Evolutionary conservation across 352 stramenopile species (phyloP), one percentile per base, ranked within the genome.

Genomic region (Globisporangium paddicum): DNA sequence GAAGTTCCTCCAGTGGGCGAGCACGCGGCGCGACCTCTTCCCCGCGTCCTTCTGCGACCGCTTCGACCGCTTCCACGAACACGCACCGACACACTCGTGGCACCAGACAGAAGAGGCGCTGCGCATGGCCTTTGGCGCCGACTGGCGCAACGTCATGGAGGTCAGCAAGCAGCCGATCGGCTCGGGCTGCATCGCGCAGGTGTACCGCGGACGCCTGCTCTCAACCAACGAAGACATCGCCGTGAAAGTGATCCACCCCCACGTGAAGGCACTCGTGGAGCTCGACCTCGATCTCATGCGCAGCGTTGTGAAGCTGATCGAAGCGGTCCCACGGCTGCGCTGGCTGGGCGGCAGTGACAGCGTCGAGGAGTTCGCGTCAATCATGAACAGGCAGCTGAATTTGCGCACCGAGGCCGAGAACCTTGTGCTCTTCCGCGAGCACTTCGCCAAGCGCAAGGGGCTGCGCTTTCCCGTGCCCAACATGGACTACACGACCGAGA

Each of bases 1-100:
- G 71, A 99, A 99, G 75, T 93, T 98, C 48, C 77, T 93, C 40
- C 96, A 99, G 73, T 99, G 96, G 96, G 89, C 93, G 1, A 95
- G 91, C 26, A 98, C 93, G 19, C 79, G 96, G 13, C 82, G 93
- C 19, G 96, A 99, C 67, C 82, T 99, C 56, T 98, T 99, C 56
- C 89, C 93, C 1, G 69, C 79, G 10, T 67, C 78, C 1, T 82
- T 98, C 23, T 98, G 93, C 65, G 85, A 98, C 71, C 81, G 86
- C 52, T 93, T 99, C 34, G 78, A 86, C 40, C 58, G 62, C 26
- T 89, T 99, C 54, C 96, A 98, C 56, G 90, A 97, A 65, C 63
- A 87, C 54, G 87, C 83, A 35, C 77, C 75, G 10, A 77, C 80
- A 55, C 94, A 98, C 73, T 85, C 84, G 49, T 98, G 83, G 83